These are phyloP conservation scores for Lizonia empirigonia DNA, from an alignment of 2,329 filamentous ascomycete genomes.

Conservation along the genomic window DNA sequence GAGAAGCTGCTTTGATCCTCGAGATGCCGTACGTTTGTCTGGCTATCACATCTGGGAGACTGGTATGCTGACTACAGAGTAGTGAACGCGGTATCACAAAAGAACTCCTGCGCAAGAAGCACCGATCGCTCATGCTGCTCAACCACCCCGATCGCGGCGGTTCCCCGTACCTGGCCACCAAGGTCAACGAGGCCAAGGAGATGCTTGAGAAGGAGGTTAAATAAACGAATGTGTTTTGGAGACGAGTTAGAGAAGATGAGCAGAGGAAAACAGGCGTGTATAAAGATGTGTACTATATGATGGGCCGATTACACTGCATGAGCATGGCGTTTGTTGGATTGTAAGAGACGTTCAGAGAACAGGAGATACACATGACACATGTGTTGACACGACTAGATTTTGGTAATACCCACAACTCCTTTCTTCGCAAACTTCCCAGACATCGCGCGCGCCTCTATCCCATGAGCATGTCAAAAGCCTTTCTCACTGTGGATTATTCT, in stretches of 20 bases:
- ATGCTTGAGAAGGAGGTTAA: slow-evolving; percentile 76
- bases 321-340: slow-evolving; percentile 29
- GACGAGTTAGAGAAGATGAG: background rate
- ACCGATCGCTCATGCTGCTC: slow-evolving; percentile 92
- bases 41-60: too few relatives aligned
- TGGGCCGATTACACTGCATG: slow-evolving; percentile 24
- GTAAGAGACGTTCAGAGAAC: background rate
- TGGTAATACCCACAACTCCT: background rate
- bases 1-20: slow-evolving; percentile 88
- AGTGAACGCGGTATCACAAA: slow-evolving; percentile 88
- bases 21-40: slow-evolving; percentile 77
- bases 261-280: slow-evolving; percentile 11
- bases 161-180: slow-evolving; percentile 94
- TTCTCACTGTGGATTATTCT: too few relatives aligned
- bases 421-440: background rate
- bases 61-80: slow-evolving; percentile 11
- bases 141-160: slow-evolving; percentile 98
- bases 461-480: too few relatives aligned
- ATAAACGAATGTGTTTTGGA: slow-evolving; percentile 3
- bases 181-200: slow-evolving; percentile 98
- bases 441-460: too few relatives aligned
- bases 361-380: background rate
- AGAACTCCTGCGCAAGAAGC: slow-evolving; percentile 93
- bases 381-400: background rate
- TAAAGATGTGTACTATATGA: slow-evolving; percentile 34